These are phyloP conservation scores for Aureobasidium uvarum DNA, from an alignment of 2,329 filamentous ascomycete species.

Conservation along the genomic window DNA sequence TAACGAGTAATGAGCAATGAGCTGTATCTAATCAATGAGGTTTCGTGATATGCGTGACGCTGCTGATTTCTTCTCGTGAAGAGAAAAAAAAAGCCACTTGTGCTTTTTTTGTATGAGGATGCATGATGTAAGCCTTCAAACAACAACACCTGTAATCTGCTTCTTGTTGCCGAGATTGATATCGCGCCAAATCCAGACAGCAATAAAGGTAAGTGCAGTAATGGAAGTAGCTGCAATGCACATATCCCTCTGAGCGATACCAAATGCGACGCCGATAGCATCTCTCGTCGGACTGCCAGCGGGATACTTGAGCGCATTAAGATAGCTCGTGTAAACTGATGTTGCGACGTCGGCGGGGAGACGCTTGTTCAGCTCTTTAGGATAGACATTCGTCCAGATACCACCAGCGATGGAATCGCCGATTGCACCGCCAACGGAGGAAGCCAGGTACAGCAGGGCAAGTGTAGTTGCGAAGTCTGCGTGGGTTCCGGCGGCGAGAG, in stretches of 20 bases:
- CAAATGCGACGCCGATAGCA: slow-evolving; percentile 50
- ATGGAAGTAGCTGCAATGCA: slow-evolving; percentile 41
- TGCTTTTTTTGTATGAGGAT: background rate
- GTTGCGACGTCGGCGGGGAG: slow-evolving; percentile 6
- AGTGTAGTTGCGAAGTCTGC: slow-evolving; percentile 40
- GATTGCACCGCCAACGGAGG: slow-evolving; percentile 35
- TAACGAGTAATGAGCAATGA: background rate
- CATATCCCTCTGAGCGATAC: slow-evolving; percentile 48
- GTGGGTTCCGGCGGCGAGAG: slow-evolving; percentile 47
- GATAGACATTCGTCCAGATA: slow-evolving; percentile 37
- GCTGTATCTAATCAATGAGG: background rate
- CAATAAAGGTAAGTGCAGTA: slow-evolving; percentile 35
- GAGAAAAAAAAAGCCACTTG: background rate
- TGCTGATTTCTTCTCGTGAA: background rate
- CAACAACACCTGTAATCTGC: slow-evolving; percentile 40
- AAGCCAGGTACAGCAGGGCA: slow-evolving; percentile 39
- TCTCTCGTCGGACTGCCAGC: slow-evolving; percentile 44
- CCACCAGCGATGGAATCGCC: slow-evolving; percentile 33
- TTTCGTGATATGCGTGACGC: background rate
- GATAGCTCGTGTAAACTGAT: slow-evolving; percentile 18
- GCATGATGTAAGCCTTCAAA: slow-evolving; percentile 26
- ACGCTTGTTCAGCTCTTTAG: background rate
- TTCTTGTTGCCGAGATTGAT: slow-evolving; percentile 38
- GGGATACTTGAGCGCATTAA: slow-evolving; percentile 43
- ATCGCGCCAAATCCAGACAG: slow-evolving; percentile 37